Evolutionary conservation across 306 rosid species (phyloP).

Genomic region (Arachis hypogaea): DNA sequence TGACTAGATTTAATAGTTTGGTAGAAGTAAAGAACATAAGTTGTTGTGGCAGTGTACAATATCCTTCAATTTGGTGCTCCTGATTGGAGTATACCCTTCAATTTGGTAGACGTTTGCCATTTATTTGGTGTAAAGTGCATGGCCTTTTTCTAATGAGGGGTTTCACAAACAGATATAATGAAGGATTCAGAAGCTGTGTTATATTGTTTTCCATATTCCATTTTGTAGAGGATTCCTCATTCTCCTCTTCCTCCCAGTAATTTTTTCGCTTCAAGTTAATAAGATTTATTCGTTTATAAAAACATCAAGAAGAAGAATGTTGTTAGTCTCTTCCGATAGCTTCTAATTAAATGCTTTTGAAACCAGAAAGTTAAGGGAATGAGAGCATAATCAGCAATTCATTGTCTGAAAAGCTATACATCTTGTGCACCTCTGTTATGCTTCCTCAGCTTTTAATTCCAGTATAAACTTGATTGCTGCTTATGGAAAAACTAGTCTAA

Average conservation of each 20-base stretch:
- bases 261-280: not conserved
- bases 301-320: not conserved
- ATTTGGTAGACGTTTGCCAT: not conserved
- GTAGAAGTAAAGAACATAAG: not conserved
- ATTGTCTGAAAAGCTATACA: not conserved
- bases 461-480: slow-evolving; percentile 15
- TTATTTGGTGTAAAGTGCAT: not conserved
- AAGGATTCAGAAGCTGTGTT: not conserved
- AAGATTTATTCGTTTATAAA: not conserved
- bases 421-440: slow-evolving; percentile 14
- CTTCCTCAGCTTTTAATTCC: slow-evolving; percentile 18
- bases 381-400: not conserved
- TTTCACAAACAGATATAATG: not conserved
- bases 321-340: slow-evolving; percentile 1
- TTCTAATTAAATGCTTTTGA: not conserved
- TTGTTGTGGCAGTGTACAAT: not conserved
- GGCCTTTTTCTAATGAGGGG: not conserved
- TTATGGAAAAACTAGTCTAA: slow-evolving; percentile 7
- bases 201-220: not conserved
- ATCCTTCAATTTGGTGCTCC: not conserved
- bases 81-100: not conserved
- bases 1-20: not conserved
- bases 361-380: slow-evolving; percentile 6
- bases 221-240: not conserved
- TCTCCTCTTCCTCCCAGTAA: not conserved